Evolutionary conservation across 2,329 filamentous ascomycete genomes (phyloP).

Genomic region (Epichloe gansuensis): DNA sequence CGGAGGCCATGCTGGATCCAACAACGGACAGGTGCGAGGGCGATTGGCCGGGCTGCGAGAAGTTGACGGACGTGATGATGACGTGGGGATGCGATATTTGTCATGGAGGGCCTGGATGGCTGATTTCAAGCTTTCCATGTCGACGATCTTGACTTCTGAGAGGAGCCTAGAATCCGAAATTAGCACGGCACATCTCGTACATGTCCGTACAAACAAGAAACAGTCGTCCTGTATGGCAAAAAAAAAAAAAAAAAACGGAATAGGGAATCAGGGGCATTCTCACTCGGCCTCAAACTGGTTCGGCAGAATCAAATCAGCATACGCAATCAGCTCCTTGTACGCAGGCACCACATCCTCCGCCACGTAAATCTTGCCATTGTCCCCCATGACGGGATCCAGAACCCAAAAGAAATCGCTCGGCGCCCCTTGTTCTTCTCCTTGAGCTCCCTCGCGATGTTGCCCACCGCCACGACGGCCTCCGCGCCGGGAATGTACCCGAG

Average conservation of each 20-base stretch:
- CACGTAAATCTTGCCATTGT: constrained; percentile 86
- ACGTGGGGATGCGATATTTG: constrained; percentile 68
- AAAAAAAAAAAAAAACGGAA: not conserved
- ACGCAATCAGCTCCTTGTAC: constrained; percentile 66
- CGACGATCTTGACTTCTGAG: constrained; percentile 71
- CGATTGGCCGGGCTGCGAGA: constrained; percentile 42
- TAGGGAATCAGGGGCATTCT: constrained; percentile 18
- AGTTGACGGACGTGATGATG: constrained; percentile 78
- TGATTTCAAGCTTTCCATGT: constrained; percentile 56
- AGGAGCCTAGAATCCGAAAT: constrained; percentile 47
- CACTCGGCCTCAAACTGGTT: constrained; percentile 98
- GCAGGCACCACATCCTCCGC: constrained; percentile 82
- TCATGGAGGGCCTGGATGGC: constrained; percentile 71
- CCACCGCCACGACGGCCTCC: constrained; percentile 71
- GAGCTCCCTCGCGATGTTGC: constrained; percentile 70
- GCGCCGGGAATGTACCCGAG: constrained; percentile 86
- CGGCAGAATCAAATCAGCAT: constrained; percentile 85
- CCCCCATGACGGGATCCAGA: constrained; percentile 95
- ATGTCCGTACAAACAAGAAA: not conserved
- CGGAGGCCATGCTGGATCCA: constrained; percentile 58
- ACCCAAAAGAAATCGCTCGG: constrained; percentile 91
- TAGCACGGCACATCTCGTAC: not conserved
- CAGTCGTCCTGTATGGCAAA: not conserved
- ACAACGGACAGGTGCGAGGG: constrained; percentile 54
- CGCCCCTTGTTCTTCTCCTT: constrained; percentile 48